Conservation (phyloP, 306 rosid genomes). For the Nissolia schottii region DNA sequence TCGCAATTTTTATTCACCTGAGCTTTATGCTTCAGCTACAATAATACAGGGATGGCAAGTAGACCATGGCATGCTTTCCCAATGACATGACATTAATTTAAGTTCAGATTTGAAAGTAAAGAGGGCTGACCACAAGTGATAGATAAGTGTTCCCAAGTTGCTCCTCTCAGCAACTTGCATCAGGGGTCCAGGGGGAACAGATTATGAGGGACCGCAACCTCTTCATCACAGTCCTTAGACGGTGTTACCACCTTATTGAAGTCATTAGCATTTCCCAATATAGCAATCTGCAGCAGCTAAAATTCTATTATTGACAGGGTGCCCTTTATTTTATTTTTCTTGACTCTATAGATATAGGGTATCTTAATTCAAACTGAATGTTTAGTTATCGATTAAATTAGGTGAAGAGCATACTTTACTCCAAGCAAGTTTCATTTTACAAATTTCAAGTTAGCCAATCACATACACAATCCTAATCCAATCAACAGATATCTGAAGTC, state of each 20-base stretch:
- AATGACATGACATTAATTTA: background rate
- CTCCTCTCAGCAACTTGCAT: background rate
- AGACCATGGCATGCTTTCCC: background rate
- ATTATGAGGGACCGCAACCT: background rate
- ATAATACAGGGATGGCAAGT: background rate
- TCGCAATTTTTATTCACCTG: background rate
- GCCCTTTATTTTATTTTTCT: too few relatives aligned
- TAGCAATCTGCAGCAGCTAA: background rate
- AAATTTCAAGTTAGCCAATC: background rate
- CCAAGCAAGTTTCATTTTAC: background rate
- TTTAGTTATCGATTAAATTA: background rate
- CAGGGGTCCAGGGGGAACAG: background rate
- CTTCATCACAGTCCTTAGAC: background rate
- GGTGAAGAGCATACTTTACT: background rate
- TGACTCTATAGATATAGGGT: too few relatives aligned
- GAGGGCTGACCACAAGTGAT: background rate
- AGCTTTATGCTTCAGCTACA: background rate
- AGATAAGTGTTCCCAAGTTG: background rate
- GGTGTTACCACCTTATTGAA: background rate
- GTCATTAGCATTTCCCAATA: background rate
- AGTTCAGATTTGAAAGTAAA: background rate
- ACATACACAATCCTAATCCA: background rate
- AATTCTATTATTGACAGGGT: background rate
- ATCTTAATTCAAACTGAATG: background rate
- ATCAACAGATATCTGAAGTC: background rate